Conservation (phyloP, 257 asterid genomes). For the Salvia hispanica region DNA sequence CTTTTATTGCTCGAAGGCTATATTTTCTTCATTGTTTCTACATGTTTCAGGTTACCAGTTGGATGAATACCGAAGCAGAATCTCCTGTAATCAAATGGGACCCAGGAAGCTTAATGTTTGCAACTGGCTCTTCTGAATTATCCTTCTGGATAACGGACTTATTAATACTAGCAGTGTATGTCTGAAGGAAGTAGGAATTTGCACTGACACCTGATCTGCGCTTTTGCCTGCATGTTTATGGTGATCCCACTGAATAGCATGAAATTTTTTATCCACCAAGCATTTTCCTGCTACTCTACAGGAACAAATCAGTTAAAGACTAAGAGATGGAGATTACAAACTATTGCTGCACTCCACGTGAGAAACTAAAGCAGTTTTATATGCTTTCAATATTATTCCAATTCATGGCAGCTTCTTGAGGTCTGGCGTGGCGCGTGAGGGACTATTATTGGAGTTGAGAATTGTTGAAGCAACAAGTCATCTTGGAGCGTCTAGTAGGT, state of each 20-base stretch:
- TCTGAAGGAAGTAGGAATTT: slow-evolving; percentile 66
- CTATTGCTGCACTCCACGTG: slow-evolving; percentile 10
- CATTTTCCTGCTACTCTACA: slow-evolving; percentile 18
- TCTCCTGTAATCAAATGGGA: slow-evolving; percentile 96
- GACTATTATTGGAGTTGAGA: not conserved
- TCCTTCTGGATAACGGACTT: slow-evolving; percentile 98
- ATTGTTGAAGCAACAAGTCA: slow-evolving; percentile 12
- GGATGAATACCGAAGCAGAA: slow-evolving; percentile 89
- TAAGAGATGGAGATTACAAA: slow-evolving; percentile 22
- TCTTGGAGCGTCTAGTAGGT: slow-evolving; percentile 13
- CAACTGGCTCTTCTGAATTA: slow-evolving; percentile 90
- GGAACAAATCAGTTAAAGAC: slow-evolving; percentile 24
- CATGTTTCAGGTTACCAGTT: slow-evolving; percentile 75
- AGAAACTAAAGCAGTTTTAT: not conserved
- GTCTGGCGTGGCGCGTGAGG: not conserved
- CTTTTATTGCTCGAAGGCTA: not conserved
- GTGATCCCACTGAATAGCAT: slow-evolving; percentile 3
- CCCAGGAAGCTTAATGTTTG: slow-evolving; percentile 93
- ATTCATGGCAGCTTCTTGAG: slow-evolving; percentile 15
- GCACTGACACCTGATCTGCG: slow-evolving; percentile 10
- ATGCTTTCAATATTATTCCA: slow-evolving; percentile 13
- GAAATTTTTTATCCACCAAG: slow-evolving; percentile 1
- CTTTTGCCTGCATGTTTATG: not conserved
- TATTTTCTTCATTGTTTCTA: slow-evolving; percentile 10
- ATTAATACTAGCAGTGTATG: slow-evolving; percentile 86